Percentiles rank a stretch among this genome's conserved stretches.
Conservation (phyloP, 2,329 filamentous ascomycete species). For the Ophiostoma pallidulum region DNA sequence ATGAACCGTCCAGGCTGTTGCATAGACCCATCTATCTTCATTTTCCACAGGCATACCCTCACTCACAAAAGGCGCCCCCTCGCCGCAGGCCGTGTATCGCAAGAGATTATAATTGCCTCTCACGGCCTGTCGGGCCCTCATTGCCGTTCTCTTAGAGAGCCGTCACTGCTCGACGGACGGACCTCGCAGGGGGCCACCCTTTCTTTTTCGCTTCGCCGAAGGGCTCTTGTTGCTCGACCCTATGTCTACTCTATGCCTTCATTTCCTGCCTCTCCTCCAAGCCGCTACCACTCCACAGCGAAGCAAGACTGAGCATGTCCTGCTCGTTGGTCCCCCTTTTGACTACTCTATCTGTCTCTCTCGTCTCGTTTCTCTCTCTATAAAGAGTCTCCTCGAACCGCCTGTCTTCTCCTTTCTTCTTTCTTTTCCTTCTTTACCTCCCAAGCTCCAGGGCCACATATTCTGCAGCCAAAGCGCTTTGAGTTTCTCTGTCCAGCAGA, state of each 20-base stretch:
- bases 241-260: background rate
- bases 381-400: background rate
- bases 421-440: conserved; percentile 1
- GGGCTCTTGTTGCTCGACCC: background rate
- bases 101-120: background rate
- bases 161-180: background rate
- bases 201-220: too few species aligned
- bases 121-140: conserved; percentile 11
- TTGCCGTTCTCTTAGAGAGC: background rate
- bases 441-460: conserved; percentile 12
- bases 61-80: too few species aligned
- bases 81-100: background rate
- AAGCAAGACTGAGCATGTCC: background rate
- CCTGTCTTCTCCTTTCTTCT: background rate
- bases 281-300: background rate
- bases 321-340: background rate
- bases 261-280: background rate
- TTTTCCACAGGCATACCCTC: background rate
- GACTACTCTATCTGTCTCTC: background rate
- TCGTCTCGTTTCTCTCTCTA: background rate
- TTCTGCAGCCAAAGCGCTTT: conserved; percentile 3
- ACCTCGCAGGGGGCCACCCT: too few species aligned
- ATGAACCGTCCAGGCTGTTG: conserved; percentile 10
- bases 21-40: conserved; percentile 9
- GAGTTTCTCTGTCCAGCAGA: too few species aligned